Evolutionary conservation across 768 basidiomycete genomes (phyloP).

Genomic region (Gautieria morchelliformis): DNA sequence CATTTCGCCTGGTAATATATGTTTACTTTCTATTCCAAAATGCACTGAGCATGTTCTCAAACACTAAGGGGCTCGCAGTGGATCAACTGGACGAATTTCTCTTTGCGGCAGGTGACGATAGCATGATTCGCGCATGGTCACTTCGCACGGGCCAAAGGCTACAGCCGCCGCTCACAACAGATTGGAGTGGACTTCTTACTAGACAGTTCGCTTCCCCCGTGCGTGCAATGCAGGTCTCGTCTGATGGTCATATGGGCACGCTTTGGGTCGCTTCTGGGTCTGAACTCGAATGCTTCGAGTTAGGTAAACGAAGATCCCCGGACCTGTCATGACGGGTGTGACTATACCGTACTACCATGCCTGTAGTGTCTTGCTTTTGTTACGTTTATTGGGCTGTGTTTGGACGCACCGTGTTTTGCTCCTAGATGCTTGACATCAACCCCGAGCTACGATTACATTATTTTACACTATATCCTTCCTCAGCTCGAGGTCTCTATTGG

Average conservation of each 20-base stretch:
- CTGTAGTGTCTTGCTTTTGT: no score
- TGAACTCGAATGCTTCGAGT: constrained; percentile 36
- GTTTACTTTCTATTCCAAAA: not conserved
- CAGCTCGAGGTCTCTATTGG: no score
- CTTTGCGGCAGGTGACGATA: constrained; percentile 63
- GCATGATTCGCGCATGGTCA: constrained; percentile 60
- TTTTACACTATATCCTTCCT: no score
- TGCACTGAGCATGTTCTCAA: constrained; percentile 1
- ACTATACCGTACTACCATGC: no score
- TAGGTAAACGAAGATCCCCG: constrained; percentile 29
- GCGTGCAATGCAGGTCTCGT: constrained; percentile 39
- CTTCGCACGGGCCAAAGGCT: constrained; percentile 39
- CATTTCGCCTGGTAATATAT: constrained; percentile 38
- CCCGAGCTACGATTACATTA: no score
- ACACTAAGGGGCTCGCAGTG: constrained; percentile 45
- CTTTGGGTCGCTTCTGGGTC: constrained; percentile 47
- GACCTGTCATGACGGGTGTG: no score
- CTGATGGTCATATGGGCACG: constrained; percentile 23
- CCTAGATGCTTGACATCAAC: no score
- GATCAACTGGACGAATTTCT: constrained; percentile 50
- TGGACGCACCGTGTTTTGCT: no score
- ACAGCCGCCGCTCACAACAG: constrained; percentile 14
- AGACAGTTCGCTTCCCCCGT: constrained; percentile 29
- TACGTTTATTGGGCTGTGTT: no score
- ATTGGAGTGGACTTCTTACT: constrained; percentile 21